phyloP scores from a whole-genome alignment of 2,329 filamentous ascomycete species.

The Exophiala oligosperma region DNA sequence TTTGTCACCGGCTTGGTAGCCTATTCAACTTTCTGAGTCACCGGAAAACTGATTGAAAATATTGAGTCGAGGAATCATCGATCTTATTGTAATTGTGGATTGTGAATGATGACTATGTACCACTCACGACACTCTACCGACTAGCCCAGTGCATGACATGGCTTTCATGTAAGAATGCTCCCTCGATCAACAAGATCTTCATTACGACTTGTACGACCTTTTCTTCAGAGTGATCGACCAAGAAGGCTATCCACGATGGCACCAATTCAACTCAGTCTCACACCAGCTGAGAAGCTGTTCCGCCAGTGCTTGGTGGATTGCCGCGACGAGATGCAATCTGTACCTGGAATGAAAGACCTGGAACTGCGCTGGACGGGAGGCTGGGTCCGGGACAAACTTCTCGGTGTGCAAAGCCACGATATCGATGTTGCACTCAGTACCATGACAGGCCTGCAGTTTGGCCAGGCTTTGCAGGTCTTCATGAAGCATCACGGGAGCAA shows the following conservation, averaged over 20 bases:
- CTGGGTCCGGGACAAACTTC: slow-evolving; percentile 52
- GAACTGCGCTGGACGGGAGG: slow-evolving; percentile 50
- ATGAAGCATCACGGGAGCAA: slow-evolving; percentile 40
- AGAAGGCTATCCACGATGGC: slow-evolving; percentile 12
- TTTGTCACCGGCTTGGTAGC: too few species aligned
- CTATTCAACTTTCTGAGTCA: too few species aligned
- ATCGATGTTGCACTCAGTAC: slow-evolving; percentile 51
- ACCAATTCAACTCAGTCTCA: slow-evolving; percentile 15
- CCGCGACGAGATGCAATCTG: slow-evolving; percentile 20
- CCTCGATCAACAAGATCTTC: not conserved
- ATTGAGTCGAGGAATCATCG: too few species aligned
- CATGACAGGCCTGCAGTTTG: slow-evolving; percentile 52
- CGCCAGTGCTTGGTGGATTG: slow-evolving; percentile 30
- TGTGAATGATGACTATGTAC: too few species aligned
- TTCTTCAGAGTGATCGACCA: not conserved
- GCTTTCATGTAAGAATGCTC: slow-evolving; percentile 5
- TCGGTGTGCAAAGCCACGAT: slow-evolving; percentile 48
- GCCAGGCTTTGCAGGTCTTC: slow-evolving; percentile 44
- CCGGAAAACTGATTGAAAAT: too few species aligned
- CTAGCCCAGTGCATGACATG: too few species aligned
- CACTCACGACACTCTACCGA: too few species aligned
- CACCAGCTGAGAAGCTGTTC: slow-evolving; percentile 29
- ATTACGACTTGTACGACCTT: not conserved
- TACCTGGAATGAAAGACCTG: slow-evolving; percentile 32
- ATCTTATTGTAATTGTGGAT: too few species aligned